phyloP scores from a whole-genome alignment of 257 asterid genomes.

The Solanum virginianum region DNA sequence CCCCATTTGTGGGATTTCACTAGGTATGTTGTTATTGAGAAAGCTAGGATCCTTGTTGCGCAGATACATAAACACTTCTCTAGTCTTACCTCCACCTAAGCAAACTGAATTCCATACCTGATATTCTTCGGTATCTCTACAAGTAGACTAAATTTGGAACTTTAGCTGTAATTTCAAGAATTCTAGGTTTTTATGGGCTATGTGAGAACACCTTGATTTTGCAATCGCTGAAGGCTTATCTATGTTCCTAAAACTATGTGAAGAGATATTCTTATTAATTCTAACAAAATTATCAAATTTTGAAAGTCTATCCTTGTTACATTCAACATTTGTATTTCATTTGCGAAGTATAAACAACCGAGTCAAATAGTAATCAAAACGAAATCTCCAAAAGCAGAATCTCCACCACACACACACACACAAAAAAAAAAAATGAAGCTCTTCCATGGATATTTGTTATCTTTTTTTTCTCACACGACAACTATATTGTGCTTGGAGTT shows the following conservation, averaged over 20 bases:
- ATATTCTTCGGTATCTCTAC: neutral
- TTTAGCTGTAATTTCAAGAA: neutral
- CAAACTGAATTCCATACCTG: neutral
- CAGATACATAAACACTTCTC: neutral
- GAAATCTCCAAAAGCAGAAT: neutral
- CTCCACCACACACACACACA: neutral
- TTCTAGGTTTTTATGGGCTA: neutral
- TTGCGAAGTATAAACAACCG: neutral
- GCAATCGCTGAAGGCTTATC: neutral
- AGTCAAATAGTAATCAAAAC: neutral
- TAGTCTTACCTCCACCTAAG: neutral
- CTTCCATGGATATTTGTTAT: neutral
- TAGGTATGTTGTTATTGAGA: neutral
- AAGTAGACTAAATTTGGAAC: neutral
- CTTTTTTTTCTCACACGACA: neutral
- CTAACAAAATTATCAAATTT: neutral
- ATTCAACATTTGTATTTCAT: neutral
- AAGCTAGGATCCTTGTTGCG: neutral
- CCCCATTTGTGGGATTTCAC: no score
- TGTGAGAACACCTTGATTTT: neutral
- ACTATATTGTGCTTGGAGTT: neutral
- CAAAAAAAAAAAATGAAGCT: neutral
- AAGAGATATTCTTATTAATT: neutral
- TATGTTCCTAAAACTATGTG: neutral
- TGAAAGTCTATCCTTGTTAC: neutral